Evolutionary conservation across 108 stramenopile genomes (phyloP), one percentile per base, ranked within the genome.

Genomic region (Chaetoceros tenuissimus): DNA sequence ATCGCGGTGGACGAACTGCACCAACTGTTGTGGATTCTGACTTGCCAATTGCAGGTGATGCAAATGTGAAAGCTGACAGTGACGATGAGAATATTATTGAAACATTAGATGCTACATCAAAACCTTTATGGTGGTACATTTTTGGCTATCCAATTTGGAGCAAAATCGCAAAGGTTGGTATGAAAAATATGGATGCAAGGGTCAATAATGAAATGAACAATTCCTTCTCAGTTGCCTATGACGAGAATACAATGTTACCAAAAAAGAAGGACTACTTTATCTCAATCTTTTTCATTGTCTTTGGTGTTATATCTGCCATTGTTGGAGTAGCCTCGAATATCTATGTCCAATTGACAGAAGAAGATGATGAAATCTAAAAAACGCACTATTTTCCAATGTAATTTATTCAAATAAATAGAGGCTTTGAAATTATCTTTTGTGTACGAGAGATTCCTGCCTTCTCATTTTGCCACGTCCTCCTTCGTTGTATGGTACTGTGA

Each of bases 271-370:
- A 85, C 55, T 84, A 64, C 23, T 62, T 43, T 50, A 59, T 84
- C 26, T 64, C 68, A 19, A 72, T 87, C 2, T 81, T 90, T 44
- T 86, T 90, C 51, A 60, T 90, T 19, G 17, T 74, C 2, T 87
- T 90, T 77, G 89, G 89, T 29, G 21, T 67, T 3, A 57, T 87
- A 47, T 78, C 82, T 1, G 62, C 68, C 16, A 60, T 82, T 0
- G 85, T 75, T 19, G 89, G 89, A 30, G 45, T 90, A 7, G 23
- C 66, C 8, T 75, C 70, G 48, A 90, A 90, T 65, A 55, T 90
- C 3, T 82, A 79, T 59, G 80, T 85, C 1, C 77, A 89, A 67
- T 58, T 68, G 48, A 56, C n/a, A n/a, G n/a, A n/a, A n/a, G n/a
- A n/a, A n/a, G n/a, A n/a, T n/a, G n/a, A n/a, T n/a, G n/a, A n/a